phyloP scores from a whole-genome alignment of 225 moss, liverwort and hornwort genomes.

The Rhytidiadelphus loreus region DNA sequence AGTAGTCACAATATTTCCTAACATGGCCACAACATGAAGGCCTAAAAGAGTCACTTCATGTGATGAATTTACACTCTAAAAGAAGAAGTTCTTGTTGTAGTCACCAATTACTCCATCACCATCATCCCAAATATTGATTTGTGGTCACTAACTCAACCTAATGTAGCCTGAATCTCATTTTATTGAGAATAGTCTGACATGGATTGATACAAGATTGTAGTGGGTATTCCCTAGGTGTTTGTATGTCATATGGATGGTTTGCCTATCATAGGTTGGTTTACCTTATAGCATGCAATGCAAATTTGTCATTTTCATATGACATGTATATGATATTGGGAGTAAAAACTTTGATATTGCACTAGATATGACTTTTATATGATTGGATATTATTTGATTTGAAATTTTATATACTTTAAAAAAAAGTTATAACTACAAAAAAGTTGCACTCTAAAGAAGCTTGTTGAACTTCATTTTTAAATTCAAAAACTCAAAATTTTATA shows the following conservation, averaged over 20 bases:
- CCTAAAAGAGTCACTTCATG: neutral
- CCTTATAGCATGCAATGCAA: fast-evolving
- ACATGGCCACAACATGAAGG: no score
- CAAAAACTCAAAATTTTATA: neutral
- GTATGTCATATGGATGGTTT: neutral
- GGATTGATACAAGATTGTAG: neutral
- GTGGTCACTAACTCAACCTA: neutral
- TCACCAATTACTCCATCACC: neutral
- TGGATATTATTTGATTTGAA: neutral
- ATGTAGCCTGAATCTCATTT: neutral
- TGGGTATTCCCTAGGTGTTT: fast-evolving
- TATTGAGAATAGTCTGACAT: fast-evolving
- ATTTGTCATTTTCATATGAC: neutral
- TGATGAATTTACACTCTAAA: neutral
- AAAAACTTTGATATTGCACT: neutral
- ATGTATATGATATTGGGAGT: neutral
- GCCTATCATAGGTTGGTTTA: neutral
- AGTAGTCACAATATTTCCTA: neutral
- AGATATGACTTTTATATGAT: neutral
- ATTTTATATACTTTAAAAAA: neutral
- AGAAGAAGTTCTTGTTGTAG: neutral
- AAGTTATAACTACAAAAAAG: neutral
- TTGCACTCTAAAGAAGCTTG: neutral
- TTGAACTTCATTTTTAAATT: neutral
- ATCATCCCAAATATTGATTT: neutral